These are phyloP conservation scores for Aspergillus proliferans DNA, from an alignment of 2,329 filamentous ascomycete species.

Conservation along the genomic window DNA sequence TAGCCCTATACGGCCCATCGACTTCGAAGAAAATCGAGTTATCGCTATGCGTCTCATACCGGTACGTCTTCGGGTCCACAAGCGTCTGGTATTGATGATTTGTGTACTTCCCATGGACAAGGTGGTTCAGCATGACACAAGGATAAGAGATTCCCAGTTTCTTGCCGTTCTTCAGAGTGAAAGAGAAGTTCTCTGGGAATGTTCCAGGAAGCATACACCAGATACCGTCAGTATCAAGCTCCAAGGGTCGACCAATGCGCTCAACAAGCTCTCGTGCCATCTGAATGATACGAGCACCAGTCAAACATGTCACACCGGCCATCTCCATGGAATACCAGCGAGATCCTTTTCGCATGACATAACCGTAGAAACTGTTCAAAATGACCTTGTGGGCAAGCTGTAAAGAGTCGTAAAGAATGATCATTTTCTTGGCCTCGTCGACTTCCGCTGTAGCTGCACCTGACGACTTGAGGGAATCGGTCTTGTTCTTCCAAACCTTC, in stretches of 20 bases:
- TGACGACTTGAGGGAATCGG: constrained; percentile 73
- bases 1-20: constrained; percentile 93
- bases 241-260: constrained; percentile 81
- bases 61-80: constrained; percentile 69
- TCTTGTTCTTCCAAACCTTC: constrained; percentile 98
- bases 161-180: constrained; percentile 92
- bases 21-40: constrained; percentile 99
- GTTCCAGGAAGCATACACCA: constrained; percentile 98
- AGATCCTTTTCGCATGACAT: constrained; percentile 98
- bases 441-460: constrained; percentile 71
- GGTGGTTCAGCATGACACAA: constrained; percentile 97
- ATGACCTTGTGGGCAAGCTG: constrained; percentile 99
- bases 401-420: constrained; percentile 87
- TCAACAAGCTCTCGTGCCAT: constrained; percentile 91
- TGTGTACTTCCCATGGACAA: constrained; percentile 90
- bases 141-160: constrained; percentile 96
- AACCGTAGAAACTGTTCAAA: constrained; percentile 97
- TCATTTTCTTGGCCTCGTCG: constrained; percentile 98
- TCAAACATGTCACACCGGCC: constrained; percentile 96
- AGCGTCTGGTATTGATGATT: constrained; percentile 97
- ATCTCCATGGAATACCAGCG: constrained; percentile 99
- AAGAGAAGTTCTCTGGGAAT: constrained; percentile 92
- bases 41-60: constrained; percentile 94
- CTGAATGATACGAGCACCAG: constrained; percentile 93
- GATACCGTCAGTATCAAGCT: constrained; percentile 96